These are phyloP conservation scores for Fusarium sp. DNA, from an alignment of 2,329 filamentous ascomycete species.

Conservation along the genomic window DNA sequence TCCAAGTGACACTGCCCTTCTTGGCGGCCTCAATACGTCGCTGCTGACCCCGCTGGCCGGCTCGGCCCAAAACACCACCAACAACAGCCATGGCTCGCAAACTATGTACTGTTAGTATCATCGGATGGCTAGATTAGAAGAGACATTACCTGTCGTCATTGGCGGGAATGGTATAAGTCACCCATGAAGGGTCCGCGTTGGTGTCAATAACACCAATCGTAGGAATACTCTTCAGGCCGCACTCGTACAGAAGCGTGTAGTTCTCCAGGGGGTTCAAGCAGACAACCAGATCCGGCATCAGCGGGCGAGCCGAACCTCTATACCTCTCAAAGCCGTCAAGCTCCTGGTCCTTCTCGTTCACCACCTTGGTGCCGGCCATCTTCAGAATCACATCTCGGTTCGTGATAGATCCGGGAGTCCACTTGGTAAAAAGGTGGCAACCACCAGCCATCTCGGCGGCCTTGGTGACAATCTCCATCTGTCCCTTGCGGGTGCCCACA, in stretches of 20 bases:
- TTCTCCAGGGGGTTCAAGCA: slow-evolving; percentile 96
- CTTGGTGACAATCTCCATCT: slow-evolving; percentile 82
- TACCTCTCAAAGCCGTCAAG: slow-evolving; percentile 74
- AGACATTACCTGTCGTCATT: slow-evolving; percentile 88
- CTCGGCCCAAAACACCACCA: slow-evolving; percentile 85
- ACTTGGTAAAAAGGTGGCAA: slow-evolving; percentile 92
- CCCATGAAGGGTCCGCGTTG: slow-evolving; percentile 90
- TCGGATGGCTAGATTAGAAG: not conserved
- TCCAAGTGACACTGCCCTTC: slow-evolving; percentile 73
- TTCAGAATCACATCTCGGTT: slow-evolving; percentile 92
- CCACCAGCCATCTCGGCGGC: slow-evolving; percentile 82
- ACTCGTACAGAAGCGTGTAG: slow-evolving; percentile 90
- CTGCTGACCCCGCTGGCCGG: slow-evolving; percentile 81
- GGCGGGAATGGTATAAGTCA: slow-evolving; percentile 95
- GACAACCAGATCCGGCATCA: slow-evolving; percentile 91
- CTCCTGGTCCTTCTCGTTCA: slow-evolving; percentile 78
- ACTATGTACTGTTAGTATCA: slow-evolving; percentile 61
- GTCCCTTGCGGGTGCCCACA: slow-evolving; percentile 86
- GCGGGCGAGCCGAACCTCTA: slow-evolving; percentile 70
- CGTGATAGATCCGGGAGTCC: slow-evolving; percentile 92
- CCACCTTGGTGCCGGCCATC: slow-evolving; percentile 75
- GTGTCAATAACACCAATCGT: slow-evolving; percentile 97
- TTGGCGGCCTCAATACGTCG: slow-evolving; percentile 73
- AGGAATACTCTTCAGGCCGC: slow-evolving; percentile 86
- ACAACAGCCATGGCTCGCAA: slow-evolving; percentile 85